Evolutionary conservation across 805 yeast genomes (phyloP), one percentile per base, ranked within the genome.

Genomic region (Wickerhamomyces canadensis): DNA sequence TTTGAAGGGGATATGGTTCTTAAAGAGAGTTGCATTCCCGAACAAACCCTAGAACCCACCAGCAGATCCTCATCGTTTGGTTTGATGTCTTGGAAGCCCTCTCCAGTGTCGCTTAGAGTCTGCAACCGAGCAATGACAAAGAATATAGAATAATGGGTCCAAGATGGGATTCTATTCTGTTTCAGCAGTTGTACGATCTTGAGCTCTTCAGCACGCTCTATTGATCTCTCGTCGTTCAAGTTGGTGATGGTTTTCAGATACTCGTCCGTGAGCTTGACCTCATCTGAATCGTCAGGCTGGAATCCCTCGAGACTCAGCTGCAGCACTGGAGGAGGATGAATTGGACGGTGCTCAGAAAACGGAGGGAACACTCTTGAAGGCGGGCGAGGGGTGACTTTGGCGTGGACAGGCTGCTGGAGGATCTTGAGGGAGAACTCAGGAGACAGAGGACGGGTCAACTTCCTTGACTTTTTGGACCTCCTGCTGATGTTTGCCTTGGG

Each of bases 271-370:
- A 46, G 27, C 1, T 31, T 35, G 7, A 35, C 28, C 21, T 22
- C 31, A 10, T 35, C 33, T 5, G 39, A 40, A 25, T 27, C 26
- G 15, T 37, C 37, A 4, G 47, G 44, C 2, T 27, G 29, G 23
- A 42, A 41, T 10, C 31, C 50, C 3, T 43, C 42, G 7, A 58
- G 32, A 3, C 33, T 39, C 19, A 58, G 35, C 34, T 57, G 58
- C 13, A 58, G 40, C 1, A 58, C 54, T 1, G 62, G 62, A 4
- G 61, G 62, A 3, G 62, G 62, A 31, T 54, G 58, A 19, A 58
- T 57, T 3, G 61, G 62, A 10, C 62, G 43, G 37, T 58, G 60
- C 34, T 58, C 62, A 4, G 55, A 44, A 36, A 52, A 43, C 1
- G 59, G 55, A 7, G 57, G 52, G 40, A 46, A 49, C 3, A 45